phyloP scores from a whole-genome alignment of 1,284 basidiomycete genomes.

The Inonotus obliquus region DNA sequence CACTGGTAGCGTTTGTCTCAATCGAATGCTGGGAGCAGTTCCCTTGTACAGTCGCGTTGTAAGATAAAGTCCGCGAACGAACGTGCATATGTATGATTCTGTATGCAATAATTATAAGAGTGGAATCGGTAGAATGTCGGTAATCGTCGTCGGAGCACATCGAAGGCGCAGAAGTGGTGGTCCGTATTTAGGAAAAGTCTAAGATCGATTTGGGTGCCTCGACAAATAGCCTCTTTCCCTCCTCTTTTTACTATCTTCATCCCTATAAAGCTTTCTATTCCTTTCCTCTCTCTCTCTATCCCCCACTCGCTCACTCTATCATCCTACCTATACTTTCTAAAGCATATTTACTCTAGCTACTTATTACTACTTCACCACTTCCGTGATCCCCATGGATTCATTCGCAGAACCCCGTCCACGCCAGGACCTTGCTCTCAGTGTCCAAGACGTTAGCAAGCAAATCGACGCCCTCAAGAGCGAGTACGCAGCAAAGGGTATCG shows the following conservation, averaged over 20 bases:
- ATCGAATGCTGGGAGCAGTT: not conserved
- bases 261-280: not conserved
- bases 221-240: not conserved
- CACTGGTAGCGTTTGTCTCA: not conserved
- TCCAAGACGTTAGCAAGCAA: slow-evolving; percentile 54
- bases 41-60: too few relatives aligned
- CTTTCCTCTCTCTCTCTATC: not conserved
- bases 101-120: too few relatives aligned
- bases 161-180: not conserved
- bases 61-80: too few relatives aligned
- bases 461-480: slow-evolving; percentile 30
- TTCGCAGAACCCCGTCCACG: slow-evolving; percentile 40
- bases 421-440: slow-evolving; percentile 29
- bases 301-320: not conserved
- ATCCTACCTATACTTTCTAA: too few relatives aligned
- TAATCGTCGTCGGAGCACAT: not conserved
- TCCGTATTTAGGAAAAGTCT: not conserved
- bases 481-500: slow-evolving; percentile 21
- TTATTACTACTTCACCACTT: not conserved
- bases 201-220: slow-evolving; percentile 1
- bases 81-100: too few relatives aligned
- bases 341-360: not conserved
- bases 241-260: slow-evolving; percentile 2
- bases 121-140: slow-evolving; percentile 1
- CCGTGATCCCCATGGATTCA: slow-evolving; percentile 36